Evolutionary conservation across 192 early-diverging fungal genomes (phyloP).

Genomic region (Backusella luteola): DNA sequence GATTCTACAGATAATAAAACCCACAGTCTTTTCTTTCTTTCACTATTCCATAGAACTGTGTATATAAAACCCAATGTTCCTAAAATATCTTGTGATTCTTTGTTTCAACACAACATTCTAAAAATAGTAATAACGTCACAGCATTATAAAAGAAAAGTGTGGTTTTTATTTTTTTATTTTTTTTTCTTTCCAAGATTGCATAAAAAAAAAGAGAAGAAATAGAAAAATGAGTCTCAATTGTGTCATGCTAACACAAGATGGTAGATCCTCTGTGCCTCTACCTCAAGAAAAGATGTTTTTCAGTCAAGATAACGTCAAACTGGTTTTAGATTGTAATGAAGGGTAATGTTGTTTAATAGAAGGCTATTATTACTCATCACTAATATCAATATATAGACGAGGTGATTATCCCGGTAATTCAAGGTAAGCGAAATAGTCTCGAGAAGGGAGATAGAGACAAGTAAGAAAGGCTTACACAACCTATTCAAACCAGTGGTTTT

Average conservation of each 20-base stretch:
- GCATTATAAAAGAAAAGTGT: background rate
- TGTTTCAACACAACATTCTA: background rate
- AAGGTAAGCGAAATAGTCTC: slow-evolving; percentile 18
- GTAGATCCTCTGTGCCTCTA: slow-evolving; percentile 29
- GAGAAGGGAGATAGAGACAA: too few relatives aligned
- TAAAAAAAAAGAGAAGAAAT: background rate
- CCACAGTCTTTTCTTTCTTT: too few relatives aligned
- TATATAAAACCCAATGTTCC: too few relatives aligned
- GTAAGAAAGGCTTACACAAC: background rate
- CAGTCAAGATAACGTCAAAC: slow-evolving; percentile 23
- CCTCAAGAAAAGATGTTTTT: slow-evolving; percentile 41
- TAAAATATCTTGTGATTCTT: too few relatives aligned
- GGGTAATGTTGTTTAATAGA: slow-evolving; percentile 7
- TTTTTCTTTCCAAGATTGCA: background rate
- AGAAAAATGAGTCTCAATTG: slow-evolving; percentile 40
- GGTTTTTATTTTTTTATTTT: background rate
- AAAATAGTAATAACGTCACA: background rate
- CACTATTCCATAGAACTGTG: too few relatives aligned
- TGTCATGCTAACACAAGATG: slow-evolving; percentile 36
- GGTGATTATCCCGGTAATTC: slow-evolving; percentile 34
- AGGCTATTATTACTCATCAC: background rate
- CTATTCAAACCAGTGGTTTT: slow-evolving; percentile 17
- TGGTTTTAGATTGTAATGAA: slow-evolving; percentile 32
- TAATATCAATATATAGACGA: background rate
- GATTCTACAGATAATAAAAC: too few relatives aligned